A percentile compares a stretch with the other conserved stretches of the same genome.
Evolutionary conservation across 495 filamentous ascomycete species (phyloP).

Genomic region (Neurospora sp.): DNA sequence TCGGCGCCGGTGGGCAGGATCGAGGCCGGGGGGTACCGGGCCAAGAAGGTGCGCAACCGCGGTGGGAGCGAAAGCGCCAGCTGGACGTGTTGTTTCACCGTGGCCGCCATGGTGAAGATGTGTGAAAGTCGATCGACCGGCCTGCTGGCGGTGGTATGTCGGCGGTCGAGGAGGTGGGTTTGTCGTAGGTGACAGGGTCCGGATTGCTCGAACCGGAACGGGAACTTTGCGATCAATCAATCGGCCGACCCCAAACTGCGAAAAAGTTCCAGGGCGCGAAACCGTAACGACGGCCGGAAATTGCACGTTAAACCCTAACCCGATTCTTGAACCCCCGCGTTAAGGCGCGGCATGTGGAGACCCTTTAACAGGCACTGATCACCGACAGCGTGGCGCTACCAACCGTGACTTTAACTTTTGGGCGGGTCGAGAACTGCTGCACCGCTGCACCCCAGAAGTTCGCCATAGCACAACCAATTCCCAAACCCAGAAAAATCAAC

Average conservation of each 20-base stretch:
- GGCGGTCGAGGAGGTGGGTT: not conserved
- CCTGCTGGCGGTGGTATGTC: not conserved
- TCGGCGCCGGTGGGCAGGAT: slow-evolving; percentile 35
- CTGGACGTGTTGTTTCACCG: slow-evolving; percentile 37
- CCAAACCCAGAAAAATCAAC: not conserved
- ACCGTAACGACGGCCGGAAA: not conserved
- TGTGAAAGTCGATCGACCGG: not conserved
- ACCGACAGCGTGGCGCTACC: not conserved
- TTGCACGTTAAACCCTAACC: not conserved
- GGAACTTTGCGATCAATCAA: not conserved
- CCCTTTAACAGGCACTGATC: not conserved
- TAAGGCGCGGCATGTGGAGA: not conserved
- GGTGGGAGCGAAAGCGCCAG: slow-evolving; percentile 59
- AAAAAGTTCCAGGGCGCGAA: slow-evolving; percentile 2
- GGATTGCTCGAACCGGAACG: not conserved
- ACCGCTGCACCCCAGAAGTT: not conserved
- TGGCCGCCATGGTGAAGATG: slow-evolving; percentile 14
- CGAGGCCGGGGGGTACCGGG: slow-evolving; percentile 65
- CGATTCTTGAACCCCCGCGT: not conserved
- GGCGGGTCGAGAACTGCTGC: not conserved
- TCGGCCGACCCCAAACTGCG: not conserved
- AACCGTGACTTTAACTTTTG: not conserved
- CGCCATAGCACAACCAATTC: not conserved
- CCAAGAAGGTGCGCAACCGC: slow-evolving; percentile 78
- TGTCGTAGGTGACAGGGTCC: not conserved